Percentiles rank a stretch among this genome's conserved stretches.
Conservation (phyloP, 1,284 basidiomycete species). For the Fomitopsis schrenkii region DNA sequence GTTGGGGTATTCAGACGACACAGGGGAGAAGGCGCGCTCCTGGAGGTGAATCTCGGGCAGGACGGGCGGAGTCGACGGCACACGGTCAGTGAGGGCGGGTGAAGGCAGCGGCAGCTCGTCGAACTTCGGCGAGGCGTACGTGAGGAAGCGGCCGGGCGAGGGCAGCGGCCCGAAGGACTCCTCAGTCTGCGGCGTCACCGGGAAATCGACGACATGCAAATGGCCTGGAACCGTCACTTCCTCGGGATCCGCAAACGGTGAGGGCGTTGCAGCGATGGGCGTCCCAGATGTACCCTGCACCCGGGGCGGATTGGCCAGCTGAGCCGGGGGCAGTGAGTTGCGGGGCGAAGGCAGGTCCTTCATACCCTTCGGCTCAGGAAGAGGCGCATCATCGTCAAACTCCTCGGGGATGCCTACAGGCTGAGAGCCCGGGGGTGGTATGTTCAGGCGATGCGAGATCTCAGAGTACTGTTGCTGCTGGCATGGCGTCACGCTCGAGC, state of each 20-base stretch:
- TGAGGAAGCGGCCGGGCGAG: slow-evolving; percentile 22
- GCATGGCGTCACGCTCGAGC: slow-evolving; percentile 68
- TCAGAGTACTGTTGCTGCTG: slow-evolving; percentile 72
- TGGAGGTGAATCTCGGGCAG: slow-evolving; percentile 46
- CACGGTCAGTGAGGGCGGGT: slow-evolving; percentile 34
- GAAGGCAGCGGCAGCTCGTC: slow-evolving; percentile 32
- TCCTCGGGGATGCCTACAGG: background rate
- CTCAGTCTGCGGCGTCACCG: slow-evolving; percentile 16
- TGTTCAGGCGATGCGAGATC: slow-evolving; percentile 53
- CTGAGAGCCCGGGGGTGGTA: slow-evolving; percentile 31
- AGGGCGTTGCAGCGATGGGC: background rate
- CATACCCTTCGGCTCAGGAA: background rate
- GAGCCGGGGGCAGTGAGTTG: background rate
- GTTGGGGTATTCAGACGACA: slow-evolving; percentile 31
- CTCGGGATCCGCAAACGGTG: slow-evolving; percentile 2
- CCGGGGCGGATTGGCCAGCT: too few species aligned
- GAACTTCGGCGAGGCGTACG: slow-evolving; percentile 20
- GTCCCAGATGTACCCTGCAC: background rate
- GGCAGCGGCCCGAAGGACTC: slow-evolving; percentile 25
- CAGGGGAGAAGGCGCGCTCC: slow-evolving; percentile 32
- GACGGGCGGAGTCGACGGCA: slow-evolving; percentile 46
- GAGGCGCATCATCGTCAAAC: background rate
- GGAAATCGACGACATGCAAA: slow-evolving; percentile 6
- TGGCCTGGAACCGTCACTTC: slow-evolving; percentile 1
- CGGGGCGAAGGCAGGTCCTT: background rate